Percentiles rank a stretch among this genome's conserved stretches.
Evolutionary conservation across 257 asterid genomes (phyloP).

Genomic region (Lycium ferocissimum): DNA sequence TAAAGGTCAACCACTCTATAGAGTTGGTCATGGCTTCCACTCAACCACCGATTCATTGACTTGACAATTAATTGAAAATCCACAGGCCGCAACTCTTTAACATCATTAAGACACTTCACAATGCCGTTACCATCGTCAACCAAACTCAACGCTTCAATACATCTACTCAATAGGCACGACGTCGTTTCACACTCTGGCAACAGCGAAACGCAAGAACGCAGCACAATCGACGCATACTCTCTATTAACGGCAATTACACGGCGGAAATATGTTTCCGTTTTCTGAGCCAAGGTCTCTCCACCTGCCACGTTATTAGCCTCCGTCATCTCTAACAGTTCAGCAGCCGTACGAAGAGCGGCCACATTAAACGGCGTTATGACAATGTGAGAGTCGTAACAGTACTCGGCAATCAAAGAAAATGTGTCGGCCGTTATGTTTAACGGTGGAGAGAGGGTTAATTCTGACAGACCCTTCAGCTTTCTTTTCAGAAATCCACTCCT

Average conservation of each 20-base stretch:
- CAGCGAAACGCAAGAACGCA: slow-evolving; percentile 61
- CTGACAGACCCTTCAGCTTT: slow-evolving; percentile 52
- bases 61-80: slow-evolving; percentile 61
- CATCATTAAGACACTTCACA: slow-evolving; percentile 49
- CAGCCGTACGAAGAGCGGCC: slow-evolving; percentile 80
- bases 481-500: slow-evolving; percentile 67
- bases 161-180: slow-evolving; percentile 68
- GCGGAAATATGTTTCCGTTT: slow-evolving; percentile 74
- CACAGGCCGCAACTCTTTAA: slow-evolving; percentile 44
- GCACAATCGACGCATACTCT: slow-evolving; percentile 62
- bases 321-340: slow-evolving; percentile 76
- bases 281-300: slow-evolving; percentile 56
- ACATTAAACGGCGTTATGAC: slow-evolving; percentile 74
- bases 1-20: slow-evolving; percentile 71
- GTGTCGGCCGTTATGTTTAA: slow-evolving; percentile 76
- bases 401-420: slow-evolving; percentile 66
- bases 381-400: slow-evolving; percentile 65
- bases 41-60: slow-evolving; percentile 59
- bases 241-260: slow-evolving; percentile 54
- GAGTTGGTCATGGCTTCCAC: slow-evolving; percentile 68
- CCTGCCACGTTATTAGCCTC: slow-evolving; percentile 31
- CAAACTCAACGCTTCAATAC: slow-evolving; percentile 72
- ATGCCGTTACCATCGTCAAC: slow-evolving; percentile 53
- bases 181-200: slow-evolving; percentile 79
- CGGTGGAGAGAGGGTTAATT: slow-evolving; percentile 83